These are phyloP conservation scores for Candida xyloterini DNA, from an alignment of 805 yeast genomes.

Conservation along the genomic window DNA sequence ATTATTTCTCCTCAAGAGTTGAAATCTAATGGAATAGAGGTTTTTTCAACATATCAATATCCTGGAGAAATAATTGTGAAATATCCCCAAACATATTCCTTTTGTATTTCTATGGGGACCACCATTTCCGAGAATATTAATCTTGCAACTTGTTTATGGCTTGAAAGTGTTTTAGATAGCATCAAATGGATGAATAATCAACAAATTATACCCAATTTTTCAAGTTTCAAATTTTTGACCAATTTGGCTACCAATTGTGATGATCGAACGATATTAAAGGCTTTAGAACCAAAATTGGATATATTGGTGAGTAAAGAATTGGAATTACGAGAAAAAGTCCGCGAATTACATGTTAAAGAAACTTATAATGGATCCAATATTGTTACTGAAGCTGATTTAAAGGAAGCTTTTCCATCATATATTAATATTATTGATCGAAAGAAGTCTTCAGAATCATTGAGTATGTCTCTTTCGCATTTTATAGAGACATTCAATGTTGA, in stretches of 20 bases:
- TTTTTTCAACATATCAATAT: conserved; percentile 47
- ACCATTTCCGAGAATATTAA: conserved; percentile 53
- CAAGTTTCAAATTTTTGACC: conserved; percentile 45
- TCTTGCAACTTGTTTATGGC: conserved; percentile 59
- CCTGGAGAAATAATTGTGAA: conserved; percentile 62
- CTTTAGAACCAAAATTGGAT: conserved; percentile 35
- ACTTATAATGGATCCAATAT: conserved; percentile 14
- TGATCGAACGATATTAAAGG: conserved; percentile 35
- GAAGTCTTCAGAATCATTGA: conserved; percentile 29
- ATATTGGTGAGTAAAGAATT: conserved; percentile 42
- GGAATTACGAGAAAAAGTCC: conserved; percentile 37
- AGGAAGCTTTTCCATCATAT: conserved; percentile 52
- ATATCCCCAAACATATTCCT: conserved; percentile 53
- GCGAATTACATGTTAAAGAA: conserved; percentile 35
- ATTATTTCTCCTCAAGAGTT: conserved; percentile 50
- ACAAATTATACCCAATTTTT: conserved; percentile 49
- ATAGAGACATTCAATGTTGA: conserved; percentile 19
- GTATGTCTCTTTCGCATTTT: conserved; percentile 35
- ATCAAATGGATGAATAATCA: conserved; percentile 50
- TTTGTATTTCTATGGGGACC: conserved; percentile 53
- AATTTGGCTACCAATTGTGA: conserved; percentile 45
- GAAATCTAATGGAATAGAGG: conserved; percentile 46
- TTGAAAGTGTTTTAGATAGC: conserved; percentile 45
- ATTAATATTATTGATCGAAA: conserved; percentile 33
- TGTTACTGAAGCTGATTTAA: conserved; percentile 53